Evolutionary conservation across 2,329 filamentous ascomycete genomes (phyloP), one percentile per base, ranked within the genome.

Genomic region (Phyllosticta citribraziliensis): DNA sequence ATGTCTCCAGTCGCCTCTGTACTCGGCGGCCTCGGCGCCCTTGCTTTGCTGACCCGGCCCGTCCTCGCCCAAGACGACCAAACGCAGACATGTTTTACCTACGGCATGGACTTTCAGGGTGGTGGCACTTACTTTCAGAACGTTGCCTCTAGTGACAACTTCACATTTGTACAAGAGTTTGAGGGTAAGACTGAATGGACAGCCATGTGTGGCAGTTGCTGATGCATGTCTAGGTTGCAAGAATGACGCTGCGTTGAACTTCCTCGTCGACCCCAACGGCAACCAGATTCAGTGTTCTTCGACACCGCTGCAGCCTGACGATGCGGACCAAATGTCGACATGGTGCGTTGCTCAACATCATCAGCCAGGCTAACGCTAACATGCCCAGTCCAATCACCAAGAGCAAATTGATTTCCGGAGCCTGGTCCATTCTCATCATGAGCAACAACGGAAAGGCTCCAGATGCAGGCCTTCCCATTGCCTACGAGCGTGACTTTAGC

Each of bases 81-180:
- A 27, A 58, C 64, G 27, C 64, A 63, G 27, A 57, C 58, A 40
- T 68, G 67, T 59, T 17, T 54, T 10, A 67, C 69, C 17, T 71
- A 63, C 61, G 69, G 69, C 58, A 68, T 70, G 62, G 75, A 77
- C 64, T 77, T 76, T 60, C 70, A 74, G 60, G 65, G 69, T 57
- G 69, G 69, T n/a, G 73, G 72, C 9, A 65, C 63, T 11, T 77
- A 75, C 65, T 77, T 76, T 64, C 75, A 76, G 63, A 76, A 77
- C 63, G 67, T 66, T 12, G 63, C 69, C n/a, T 75, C 74, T 0
- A 66, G 64, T n/a, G 72, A 72, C 6, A 66, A 66, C 10, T 77
- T 77, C 64, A 75, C 75, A 2, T 75, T 74, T 33, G 70, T 75
- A 5, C 70, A 71, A n/a, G 66, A 75, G 54, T 77, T 76, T 59